Evolutionary conservation across 768 basidiomycete species (phyloP), one percentile per base, ranked within the genome.

Genomic region (Podaxis sp.): DNA sequence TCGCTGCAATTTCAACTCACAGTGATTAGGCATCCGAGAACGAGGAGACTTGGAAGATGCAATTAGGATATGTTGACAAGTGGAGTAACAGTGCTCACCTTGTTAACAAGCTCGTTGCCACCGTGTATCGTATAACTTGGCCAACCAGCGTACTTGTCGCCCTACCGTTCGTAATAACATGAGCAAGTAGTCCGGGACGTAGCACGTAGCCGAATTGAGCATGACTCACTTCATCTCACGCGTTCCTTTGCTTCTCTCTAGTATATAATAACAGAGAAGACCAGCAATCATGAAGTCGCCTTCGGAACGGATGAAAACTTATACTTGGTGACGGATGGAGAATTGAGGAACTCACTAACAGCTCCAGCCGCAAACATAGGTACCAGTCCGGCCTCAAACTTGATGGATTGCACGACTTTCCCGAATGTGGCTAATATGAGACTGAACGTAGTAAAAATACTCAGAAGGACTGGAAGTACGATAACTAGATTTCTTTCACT

Each of bases 261-360:
- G 56, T n/a, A 66, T 25, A 53, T 66, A 66, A 42, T 40, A 61
- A 40, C 55, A 60, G 21, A 66, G 55, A 35, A 66, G 50, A 16
- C 44, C 23, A 27, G 65, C 63, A 23, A 66, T 62, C 25, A 59
- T 7, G 11, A 64, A 6, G 51, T 66, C 65, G 25, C 18, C 65
- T 66, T 50, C 18, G 11, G 4, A 42, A 27, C 4, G 27, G 48
- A 27, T 38, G 21, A 27, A 50, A 5, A 47, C 13, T 5, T 35
- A 59, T 52, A 13, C 42, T 37, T 13, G 9, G 6, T 10, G 25
- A 13, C 3, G 18, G 0, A 11, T 18, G 9, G 9, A 48, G 23
- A 27, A 23, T 14, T 3, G 57, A 25, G 11, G 11, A 10, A 48
- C 57, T 50, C 38, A 58, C 57, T 58, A 21, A 28, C 18, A 10